Percentiles rank a stretch among this genome's conserved stretches.
Conservation (phyloP, 306 rosid species). For the Dryas drummondii region DNA sequence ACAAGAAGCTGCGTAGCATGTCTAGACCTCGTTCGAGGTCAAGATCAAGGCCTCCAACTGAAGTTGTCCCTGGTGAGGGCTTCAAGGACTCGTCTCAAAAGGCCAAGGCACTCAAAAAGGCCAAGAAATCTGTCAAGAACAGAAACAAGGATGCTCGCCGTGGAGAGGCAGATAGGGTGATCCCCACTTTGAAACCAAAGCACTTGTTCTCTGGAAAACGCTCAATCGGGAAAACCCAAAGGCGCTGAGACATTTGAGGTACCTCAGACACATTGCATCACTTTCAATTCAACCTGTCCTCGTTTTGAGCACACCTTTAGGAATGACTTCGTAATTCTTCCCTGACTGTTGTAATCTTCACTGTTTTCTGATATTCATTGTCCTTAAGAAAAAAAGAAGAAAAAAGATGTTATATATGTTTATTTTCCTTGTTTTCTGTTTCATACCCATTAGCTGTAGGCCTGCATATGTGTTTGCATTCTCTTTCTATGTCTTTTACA, state of each 20-base stretch:
- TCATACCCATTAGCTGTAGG: not conserved
- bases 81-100: conserved; percentile 70
- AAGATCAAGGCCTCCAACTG: conserved; percentile 54
- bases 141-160: conserved; percentile 83
- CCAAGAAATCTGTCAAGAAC: conserved; percentile 61
- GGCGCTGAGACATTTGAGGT: conserved; percentile 57
- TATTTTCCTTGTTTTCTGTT: not conserved
- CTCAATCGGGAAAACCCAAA: conserved; percentile 61
- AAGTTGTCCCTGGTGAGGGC: conserved; percentile 86
- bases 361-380: too few species aligned
- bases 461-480: not conserved
- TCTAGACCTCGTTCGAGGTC: conserved; percentile 62
- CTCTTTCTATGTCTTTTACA: not conserved
- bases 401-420: too few species aligned
- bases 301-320: not conserved
- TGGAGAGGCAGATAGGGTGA: conserved; percentile 91
- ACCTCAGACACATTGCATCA: not conserved
- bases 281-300: not conserved
- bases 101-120: conserved; percentile 62
- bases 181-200: conserved; percentile 71
- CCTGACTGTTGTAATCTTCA: too few species aligned
- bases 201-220: conserved; percentile 86
- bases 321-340: too few species aligned
- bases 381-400: too few species aligned
- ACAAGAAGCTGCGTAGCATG: conserved; percentile 57